These are phyloP conservation scores for Anacardium occidentale DNA, from an alignment of 345 rosid genomes.

Conservation along the genomic window DNA sequence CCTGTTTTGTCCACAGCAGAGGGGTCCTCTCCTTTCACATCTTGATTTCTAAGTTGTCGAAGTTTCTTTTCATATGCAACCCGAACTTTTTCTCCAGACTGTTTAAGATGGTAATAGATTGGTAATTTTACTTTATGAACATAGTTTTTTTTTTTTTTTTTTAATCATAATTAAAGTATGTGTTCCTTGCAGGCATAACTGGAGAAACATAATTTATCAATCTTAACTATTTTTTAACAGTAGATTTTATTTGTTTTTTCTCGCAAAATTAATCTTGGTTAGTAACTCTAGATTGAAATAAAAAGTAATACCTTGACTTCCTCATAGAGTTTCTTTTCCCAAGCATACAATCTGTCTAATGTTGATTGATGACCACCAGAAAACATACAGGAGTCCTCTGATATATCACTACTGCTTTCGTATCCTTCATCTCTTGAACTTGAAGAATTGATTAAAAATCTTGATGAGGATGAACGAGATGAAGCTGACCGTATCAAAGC, in stretches of 20 bases:
- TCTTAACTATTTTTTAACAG: too few species aligned
- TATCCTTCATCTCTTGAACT: constrained; percentile 50
- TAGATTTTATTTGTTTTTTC: background rate
- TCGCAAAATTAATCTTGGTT: background rate
- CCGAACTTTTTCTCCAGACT: constrained; percentile 78
- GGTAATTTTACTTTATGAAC: constrained; percentile 8
- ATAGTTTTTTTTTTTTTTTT: background rate
- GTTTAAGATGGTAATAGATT: constrained; percentile 18
- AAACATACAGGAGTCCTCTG: constrained; percentile 56
- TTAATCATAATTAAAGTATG: background rate
- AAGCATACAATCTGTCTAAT: constrained; percentile 70
- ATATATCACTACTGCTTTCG: constrained; percentile 59
- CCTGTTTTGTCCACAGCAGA: constrained; percentile 68
- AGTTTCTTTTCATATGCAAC: constrained; percentile 81
- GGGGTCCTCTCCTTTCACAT: constrained; percentile 73
- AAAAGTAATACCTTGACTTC: constrained; percentile 70
- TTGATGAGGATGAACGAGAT: constrained; percentile 77
- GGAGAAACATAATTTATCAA: background rate
- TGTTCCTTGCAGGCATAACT: background rate
- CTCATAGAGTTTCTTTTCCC: constrained; percentile 97
- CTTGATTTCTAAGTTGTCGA: constrained; percentile 66
- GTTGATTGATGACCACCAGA: constrained; percentile 83
- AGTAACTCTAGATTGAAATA: background rate
- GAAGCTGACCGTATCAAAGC: constrained; percentile 90
- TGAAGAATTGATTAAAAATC: constrained; percentile 63